phyloP scores from a whole-genome alignment of 441 rosid genomes.

The Adansonia rubrostipa region DNA sequence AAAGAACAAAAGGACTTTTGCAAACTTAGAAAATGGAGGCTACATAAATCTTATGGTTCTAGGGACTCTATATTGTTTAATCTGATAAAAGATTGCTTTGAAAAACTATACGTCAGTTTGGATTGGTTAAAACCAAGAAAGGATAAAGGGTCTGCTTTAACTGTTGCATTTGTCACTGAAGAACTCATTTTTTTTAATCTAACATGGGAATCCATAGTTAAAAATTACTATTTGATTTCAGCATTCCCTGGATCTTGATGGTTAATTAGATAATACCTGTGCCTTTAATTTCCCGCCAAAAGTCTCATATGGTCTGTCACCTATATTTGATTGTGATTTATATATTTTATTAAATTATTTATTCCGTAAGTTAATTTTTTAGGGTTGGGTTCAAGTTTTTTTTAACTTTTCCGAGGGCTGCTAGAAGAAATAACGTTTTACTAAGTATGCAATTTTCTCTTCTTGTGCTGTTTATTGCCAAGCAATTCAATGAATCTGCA shows the following conservation, averaged over 20 bases:
- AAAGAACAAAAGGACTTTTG: background rate
- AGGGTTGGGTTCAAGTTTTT: background rate
- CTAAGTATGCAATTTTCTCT: background rate
- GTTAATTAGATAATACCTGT: background rate
- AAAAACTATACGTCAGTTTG: background rate
- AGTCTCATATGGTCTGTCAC: no score
- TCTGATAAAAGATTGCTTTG: constrained; percentile 5
- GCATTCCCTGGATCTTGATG: background rate
- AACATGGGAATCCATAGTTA: background rate
- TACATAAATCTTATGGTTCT: background rate
- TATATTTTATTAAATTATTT: no score
- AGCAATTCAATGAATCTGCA: constrained; percentile 9
- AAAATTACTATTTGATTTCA: background rate
- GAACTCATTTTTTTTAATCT: background rate
- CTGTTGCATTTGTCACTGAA: background rate
- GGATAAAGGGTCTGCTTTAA: background rate
- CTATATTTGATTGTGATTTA: no score
- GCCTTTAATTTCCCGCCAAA: background rate
- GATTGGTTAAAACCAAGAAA: constrained; percentile 3
- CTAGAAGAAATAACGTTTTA: constrained; percentile 4
- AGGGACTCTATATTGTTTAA: background rate
- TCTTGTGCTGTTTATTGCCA: background rate
- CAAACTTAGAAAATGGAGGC: background rate
- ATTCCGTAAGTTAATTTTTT: no score
- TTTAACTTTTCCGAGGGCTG: background rate